Base-by-base conservation (phyloP, 2,329 filamentous ascomycete genomes). In the Rhynchosporium graminicola region DNA sequence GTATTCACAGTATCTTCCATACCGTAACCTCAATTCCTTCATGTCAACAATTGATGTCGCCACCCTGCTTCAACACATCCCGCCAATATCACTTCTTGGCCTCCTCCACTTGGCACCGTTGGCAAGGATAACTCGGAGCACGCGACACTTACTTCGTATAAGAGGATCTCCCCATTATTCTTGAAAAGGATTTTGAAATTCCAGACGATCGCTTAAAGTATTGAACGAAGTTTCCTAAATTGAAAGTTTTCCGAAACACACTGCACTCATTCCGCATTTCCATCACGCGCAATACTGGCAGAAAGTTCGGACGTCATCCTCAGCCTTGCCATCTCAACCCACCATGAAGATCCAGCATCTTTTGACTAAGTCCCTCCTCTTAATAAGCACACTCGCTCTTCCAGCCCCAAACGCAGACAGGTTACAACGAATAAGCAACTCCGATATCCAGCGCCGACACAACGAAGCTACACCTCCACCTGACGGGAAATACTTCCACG, bases 401-500 rank as follows among this genome's bases (percentile, higher is more conserved):
- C 7, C 60, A 15, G 51, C 57, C 15, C 59, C 59, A 31, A 64
- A 58, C 36, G 47, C 50, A 50, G 46, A 62, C 2, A 47, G 47
- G 15, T 7, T 60, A n/a, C 48, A 29, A 33, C 60, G 28, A 4
- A 48, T 45, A 47, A 31, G 42, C 28, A 36, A 60, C 36, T 3
- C 20, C 1, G 20, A 59, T 15, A 48, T 59, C 48, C n/a, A 46
- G 38, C 20, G 42, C 12, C 47, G 43, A n/a, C 36, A 43, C 26
- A 29, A 54, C 26, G 31, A 48, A 26, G 28, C 36, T 8, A 15
- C 13, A 26, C 45, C 47, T 31, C 51, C 29, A 5, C 50, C 15
- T 43, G 57, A 28, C 46, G 47, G 50, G 13, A 61, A 74, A 59
- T 75, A 74, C 56, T 74, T 75, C 57, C 66, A 73, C 3, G 88